These are phyloP conservation scores for Agastache rugosa DNA, from an alignment of 257 asterid species.

Conservation along the genomic window DNA sequence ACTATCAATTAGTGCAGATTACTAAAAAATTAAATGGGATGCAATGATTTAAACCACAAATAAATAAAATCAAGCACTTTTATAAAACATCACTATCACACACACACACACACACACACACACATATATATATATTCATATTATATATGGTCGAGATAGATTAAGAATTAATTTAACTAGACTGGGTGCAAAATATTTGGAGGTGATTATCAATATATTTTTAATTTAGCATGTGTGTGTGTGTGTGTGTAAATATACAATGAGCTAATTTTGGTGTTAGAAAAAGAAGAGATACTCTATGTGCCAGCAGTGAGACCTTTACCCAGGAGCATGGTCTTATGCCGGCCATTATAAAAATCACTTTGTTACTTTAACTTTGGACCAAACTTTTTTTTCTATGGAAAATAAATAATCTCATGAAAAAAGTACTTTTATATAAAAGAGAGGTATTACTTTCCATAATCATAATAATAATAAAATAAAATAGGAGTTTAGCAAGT, in stretches of 20 bases:
- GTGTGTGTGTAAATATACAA: neutral
- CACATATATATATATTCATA: too few relatives aligned
- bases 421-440: neutral
- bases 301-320: constrained; percentile 28
- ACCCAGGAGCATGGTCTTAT: constrained; percentile 40
- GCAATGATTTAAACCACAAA: constrained; percentile 5
- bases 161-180: too few relatives aligned
- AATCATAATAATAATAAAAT: neutral
- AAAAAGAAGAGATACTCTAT: neutral
- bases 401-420: neutral
- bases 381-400: constrained; percentile 6
- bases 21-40: neutral
- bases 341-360: constrained; percentile 47
- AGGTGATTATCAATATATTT: too few relatives aligned
- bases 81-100: neutral
- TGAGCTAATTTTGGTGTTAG: neutral
- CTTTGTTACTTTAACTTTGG: constrained; percentile 23
- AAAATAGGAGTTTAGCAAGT: neutral
- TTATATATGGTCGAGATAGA: too few relatives aligned
- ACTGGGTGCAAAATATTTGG: too few relatives aligned
- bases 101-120: too few relatives aligned
- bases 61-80: neutral
- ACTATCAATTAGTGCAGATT: neutral
- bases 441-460: neutral
- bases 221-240: neutral